A percentile compares a stretch with the other conserved stretches of the same genome.
phyloP scores from a whole-genome alignment of 495 filamentous ascomycete species.

The Durotheca rogersii region DNA sequence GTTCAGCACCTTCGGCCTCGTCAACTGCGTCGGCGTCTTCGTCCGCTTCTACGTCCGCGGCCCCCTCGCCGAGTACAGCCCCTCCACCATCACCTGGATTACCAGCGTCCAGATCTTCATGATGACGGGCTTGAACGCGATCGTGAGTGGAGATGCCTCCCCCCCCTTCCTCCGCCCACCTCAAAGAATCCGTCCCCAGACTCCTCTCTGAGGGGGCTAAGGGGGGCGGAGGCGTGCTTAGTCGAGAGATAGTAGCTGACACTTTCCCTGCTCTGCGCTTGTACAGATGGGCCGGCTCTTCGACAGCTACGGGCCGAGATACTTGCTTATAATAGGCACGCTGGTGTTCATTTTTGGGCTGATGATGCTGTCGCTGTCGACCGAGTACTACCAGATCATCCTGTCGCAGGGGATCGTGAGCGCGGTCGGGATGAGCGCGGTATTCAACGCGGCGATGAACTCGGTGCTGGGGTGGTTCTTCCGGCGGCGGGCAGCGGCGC shows the following conservation, averaged over 20 bases:
- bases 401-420: slow-evolving; percentile 58
- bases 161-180: slow-evolving; percentile 34
- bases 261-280: too few species aligned
- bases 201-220: too few species aligned
- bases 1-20: slow-evolving; percentile 66
- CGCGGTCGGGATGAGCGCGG: slow-evolving; percentile 56
- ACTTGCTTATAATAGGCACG: slow-evolving; percentile 58
- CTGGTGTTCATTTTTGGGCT: slow-evolving; percentile 67
- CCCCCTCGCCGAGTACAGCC: slow-evolving; percentile 49
- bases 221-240: too few species aligned
- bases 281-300: slow-evolving; percentile 58
- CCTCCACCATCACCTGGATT: slow-evolving; percentile 61
- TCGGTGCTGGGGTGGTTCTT: slow-evolving; percentile 68
- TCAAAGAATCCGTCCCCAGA: too few species aligned
- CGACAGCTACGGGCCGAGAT: slow-evolving; percentile 68
- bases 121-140: slow-evolving; percentile 45
- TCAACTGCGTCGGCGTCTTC: slow-evolving; percentile 66
- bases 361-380: slow-evolving; percentile 69
- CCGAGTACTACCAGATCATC: slow-evolving; percentile 65
- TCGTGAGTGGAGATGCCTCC: slow-evolving; percentile 49
- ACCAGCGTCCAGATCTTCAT: slow-evolving; percentile 44
- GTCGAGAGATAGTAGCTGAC: slow-evolving; percentile 9
- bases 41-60: slow-evolving; percentile 55
- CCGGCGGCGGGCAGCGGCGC: slow-evolving; percentile 62
- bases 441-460: slow-evolving; percentile 65